Evolutionary conservation across 208 protist genomes (phyloP), one percentile per base, ranked within the genome.

Genomic region (Balamuthia mandrillaris): DNA sequence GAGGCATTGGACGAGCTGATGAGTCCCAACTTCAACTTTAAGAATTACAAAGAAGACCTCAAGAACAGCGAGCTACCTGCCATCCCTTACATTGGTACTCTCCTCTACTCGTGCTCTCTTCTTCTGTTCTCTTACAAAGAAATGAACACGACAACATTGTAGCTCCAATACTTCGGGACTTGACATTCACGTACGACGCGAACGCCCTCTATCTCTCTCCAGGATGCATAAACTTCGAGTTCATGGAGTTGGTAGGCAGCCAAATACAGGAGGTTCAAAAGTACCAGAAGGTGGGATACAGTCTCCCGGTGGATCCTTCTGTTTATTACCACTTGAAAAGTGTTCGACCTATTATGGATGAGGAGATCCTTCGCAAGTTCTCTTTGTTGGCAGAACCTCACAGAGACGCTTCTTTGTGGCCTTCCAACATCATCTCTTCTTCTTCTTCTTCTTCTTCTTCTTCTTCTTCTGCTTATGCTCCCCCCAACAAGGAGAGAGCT

Each of bases 191-290:
- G 9, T 74, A 74, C 41, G 65, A 74, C 21, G 65, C 41, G 21
- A 74, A 74, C 65, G 41, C 41, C 4, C 41, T 52, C 9, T 74
- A 74, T 42, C 9, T 74, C 24, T 2, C 65, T 18, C 65, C 65
- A 0, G 65, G 65, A 35, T 52, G 29, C 16, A 74, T 74, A 35
- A 74, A 74, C 65, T 74, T 74, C 33, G 65, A 74, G n/a, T 52
- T 74, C 33, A 74, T 74, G 65, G 65, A 74, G 10, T 35, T 74
- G 39, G 21, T 74, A 10, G 65, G 65, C 14, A 29, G n/a, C 39
- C 65, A 74, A 35, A 31, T 74, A 10, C 65, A 42, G 41, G 65
- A 74, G 65, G 27, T 74, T 37, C 33, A 51, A 27, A 21, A 42
- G 39, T 74, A 74, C 18, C 65, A 74, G 65, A 2, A 27, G 5